A percentile compares a stretch with the other conserved stretches of the same genome.
phyloP scores from a whole-genome alignment of 2,329 filamentous ascomycete species.

The Dothideomycetes sp. region DNA sequence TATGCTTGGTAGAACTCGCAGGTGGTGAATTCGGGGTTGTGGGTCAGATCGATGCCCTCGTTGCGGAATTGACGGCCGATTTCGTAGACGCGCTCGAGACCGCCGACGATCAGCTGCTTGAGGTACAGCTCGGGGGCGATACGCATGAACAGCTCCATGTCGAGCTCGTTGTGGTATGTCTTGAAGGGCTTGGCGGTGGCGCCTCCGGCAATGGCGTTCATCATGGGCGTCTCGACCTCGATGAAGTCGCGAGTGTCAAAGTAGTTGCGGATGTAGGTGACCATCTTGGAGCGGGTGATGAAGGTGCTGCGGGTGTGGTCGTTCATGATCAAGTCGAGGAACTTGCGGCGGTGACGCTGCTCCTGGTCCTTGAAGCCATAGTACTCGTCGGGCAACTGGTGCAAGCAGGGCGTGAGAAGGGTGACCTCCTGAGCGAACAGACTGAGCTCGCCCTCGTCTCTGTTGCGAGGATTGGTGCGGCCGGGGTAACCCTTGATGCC shows the following conservation, averaged over 20 bases:
- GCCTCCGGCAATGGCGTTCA: conserved; percentile 91
- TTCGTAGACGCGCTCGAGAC: conserved; percentile 90
- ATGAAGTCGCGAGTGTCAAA: conserved; percentile 77
- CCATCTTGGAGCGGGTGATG: conserved; percentile 76
- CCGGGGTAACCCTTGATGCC: conserved; percentile 78
- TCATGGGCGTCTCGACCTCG: conserved; percentile 95
- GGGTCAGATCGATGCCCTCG: conserved; percentile 81
- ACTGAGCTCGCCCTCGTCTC: conserved; percentile 81
- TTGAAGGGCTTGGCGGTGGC: conserved; percentile 92
- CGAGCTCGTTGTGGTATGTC: conserved; percentile 90
- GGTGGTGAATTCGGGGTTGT: conserved; percentile 97
- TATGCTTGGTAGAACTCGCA: conserved; percentile 95
- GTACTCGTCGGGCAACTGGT: conserved; percentile 82
- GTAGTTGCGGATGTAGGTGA: conserved; percentile 79
- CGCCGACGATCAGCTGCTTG: conserved; percentile 93
- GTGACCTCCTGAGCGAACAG: conserved; percentile 83
- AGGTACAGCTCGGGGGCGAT: conserved; percentile 92
- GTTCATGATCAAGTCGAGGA: conserved; percentile 96
- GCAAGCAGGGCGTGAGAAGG: conserved; percentile 82
- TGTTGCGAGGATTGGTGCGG: conserved; percentile 79
- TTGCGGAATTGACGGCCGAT: conserved; percentile 94
- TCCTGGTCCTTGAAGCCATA: conserved; percentile 95
- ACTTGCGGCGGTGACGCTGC: conserved; percentile 83
- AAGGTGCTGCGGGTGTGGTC: conserved; percentile 75
- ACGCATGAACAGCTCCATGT: conserved; percentile 92